A percentile compares a stretch with the other conserved stretches of the same genome.
Conservation (phyloP, 2,329 filamentous ascomycete genomes). For the Scytalidium lignicola region DNA sequence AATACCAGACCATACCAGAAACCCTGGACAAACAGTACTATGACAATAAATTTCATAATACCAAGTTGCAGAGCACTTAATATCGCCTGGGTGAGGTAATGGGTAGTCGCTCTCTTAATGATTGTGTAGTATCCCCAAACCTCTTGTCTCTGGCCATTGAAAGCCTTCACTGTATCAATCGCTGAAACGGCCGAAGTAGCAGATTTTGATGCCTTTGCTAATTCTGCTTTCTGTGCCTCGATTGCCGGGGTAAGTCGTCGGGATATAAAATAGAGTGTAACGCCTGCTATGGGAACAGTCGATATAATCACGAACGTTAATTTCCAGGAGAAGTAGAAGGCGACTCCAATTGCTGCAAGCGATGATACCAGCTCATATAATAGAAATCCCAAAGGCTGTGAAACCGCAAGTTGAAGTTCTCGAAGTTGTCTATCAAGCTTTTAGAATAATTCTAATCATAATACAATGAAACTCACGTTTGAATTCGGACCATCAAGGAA, state of each 20-base stretch:
- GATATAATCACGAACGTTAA: constrained; percentile 75
- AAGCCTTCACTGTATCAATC: constrained; percentile 83
- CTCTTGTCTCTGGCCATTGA: constrained; percentile 71
- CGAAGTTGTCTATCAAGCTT: constrained; percentile 60
- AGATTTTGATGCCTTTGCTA: constrained; percentile 67
- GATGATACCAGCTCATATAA: constrained; percentile 61
- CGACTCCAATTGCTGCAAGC: constrained; percentile 61
- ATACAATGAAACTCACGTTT: constrained; percentile 54
- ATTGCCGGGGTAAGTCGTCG: constrained; percentile 59
- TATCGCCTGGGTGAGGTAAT: constrained; percentile 64
- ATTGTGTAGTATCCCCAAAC: constrained; percentile 56
- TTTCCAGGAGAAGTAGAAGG: constrained; percentile 77
- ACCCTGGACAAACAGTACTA: constrained; percentile 77
- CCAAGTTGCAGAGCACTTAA: constrained; percentile 68
- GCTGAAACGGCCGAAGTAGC: constrained; percentile 63
- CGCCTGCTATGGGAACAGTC: constrained; percentile 62
- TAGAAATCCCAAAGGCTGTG: constrained; percentile 71
- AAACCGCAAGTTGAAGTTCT: constrained; percentile 75
- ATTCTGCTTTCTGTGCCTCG: constrained; percentile 60
- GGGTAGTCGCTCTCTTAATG: constrained; percentile 52
- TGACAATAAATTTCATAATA: constrained; percentile 67
- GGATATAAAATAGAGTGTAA: constrained; percentile 56
- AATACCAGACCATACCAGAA: constrained; percentile 83
- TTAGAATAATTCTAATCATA: constrained; percentile 8
- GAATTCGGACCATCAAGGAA: constrained; percentile 65